Conservation (phyloP, 2,329 filamentous ascomycete species). For the Claviceps paspali region DNA sequence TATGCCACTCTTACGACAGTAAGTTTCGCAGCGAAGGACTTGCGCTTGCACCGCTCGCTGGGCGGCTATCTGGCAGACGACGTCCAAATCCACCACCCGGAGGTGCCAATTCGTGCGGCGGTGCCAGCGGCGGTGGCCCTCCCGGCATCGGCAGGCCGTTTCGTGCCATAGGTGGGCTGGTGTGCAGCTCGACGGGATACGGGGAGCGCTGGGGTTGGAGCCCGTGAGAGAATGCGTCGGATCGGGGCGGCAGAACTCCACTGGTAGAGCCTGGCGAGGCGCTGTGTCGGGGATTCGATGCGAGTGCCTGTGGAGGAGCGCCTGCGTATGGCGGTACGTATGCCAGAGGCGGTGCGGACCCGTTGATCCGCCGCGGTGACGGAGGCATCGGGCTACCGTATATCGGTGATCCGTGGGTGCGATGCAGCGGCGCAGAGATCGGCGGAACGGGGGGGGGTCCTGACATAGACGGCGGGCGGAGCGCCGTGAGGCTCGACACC, state of each 20-base stretch:
- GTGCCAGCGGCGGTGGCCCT: constrained; percentile 8
- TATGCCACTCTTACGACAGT: constrained; percentile 41
- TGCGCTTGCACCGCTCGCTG: constrained; percentile 54
- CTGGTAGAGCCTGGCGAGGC: constrained; percentile 19
- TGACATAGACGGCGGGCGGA: constrained; percentile 33
- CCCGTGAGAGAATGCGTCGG: constrained; percentile 24
- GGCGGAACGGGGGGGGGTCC: constrained; percentile 27
- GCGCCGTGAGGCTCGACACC: constrained; percentile 24
- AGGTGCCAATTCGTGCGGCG: constrained; percentile 13
- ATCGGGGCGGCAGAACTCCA: constrained; percentile 18
- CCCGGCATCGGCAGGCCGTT: constrained; percentile 18
- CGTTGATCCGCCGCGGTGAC: constrained; percentile 31
- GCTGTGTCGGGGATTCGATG: constrained; percentile 11
- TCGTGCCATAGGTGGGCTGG: constrained; percentile 29
- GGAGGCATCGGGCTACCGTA: constrained; percentile 30
- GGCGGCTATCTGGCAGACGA: constrained; percentile 25
- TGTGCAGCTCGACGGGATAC: constrained; percentile 26
- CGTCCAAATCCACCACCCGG: constrained; percentile 11
- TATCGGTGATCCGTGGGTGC: constrained; percentile 15
- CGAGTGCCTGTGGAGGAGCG: constrained; percentile 12
- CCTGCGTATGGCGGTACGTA: constrained; percentile 22
- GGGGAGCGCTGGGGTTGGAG: constrained; percentile 25
- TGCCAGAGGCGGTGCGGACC: constrained; percentile 25
- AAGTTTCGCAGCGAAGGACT: constrained; percentile 64
- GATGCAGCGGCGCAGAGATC: constrained; percentile 24